Evolutionary conservation across 2,329 filamentous ascomycete genomes (phyloP).

Genomic region (Dothiorella sarmentorum): DNA sequence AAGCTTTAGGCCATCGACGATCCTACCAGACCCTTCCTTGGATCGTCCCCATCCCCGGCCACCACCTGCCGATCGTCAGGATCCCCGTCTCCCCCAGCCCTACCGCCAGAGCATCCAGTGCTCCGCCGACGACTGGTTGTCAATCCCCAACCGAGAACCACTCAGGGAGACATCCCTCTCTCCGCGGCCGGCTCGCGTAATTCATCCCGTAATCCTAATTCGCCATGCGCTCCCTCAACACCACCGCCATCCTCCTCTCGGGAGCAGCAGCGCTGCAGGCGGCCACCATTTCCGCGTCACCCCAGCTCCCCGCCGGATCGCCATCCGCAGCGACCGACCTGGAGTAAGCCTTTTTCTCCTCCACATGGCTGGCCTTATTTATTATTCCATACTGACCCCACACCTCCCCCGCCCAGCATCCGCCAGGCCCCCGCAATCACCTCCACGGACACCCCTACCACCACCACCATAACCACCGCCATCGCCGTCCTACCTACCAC

Average conservation of each 20-base stretch:
- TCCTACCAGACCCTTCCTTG: background rate
- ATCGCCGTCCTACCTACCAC: background rate
- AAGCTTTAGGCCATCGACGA: background rate
- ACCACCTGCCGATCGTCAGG: background rate
- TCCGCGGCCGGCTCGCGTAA: no score
- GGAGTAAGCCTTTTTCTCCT: background rate
- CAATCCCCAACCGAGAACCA: no score
- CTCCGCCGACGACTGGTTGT: no score
- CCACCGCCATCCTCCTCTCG: background rate
- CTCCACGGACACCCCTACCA: background rate
- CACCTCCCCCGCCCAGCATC: background rate
- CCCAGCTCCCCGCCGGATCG: background rate
- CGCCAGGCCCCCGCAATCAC: background rate
- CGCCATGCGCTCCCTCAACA: background rate
- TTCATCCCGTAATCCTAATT: background rate
- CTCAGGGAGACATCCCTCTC: no score
- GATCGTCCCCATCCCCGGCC: background rate
- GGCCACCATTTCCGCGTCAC: no score
- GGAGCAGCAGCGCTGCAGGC: background rate
- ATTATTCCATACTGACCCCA: no score
- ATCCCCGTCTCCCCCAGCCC: no score
- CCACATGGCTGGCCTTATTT: background rate
- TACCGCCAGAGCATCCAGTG: no score
- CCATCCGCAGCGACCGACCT: background rate
- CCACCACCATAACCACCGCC: background rate